Evolutionary conservation across 2,329 filamentous ascomycete genomes (phyloP).

Genomic region (Cylindrodendrum hubeiense): DNA sequence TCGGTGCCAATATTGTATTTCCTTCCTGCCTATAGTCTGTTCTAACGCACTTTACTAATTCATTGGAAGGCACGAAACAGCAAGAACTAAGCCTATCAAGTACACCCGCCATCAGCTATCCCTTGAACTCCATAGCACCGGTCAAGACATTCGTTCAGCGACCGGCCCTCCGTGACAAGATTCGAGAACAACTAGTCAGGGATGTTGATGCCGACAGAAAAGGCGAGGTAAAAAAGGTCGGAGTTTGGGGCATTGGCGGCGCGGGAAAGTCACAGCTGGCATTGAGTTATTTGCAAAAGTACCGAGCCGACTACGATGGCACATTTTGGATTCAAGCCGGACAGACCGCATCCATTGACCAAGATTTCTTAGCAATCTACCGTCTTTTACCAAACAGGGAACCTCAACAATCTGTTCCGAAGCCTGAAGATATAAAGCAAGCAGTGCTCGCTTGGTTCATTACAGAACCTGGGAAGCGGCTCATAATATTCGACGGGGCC

Average conservation of each 20-base stretch:
- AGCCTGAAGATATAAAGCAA: neutral
- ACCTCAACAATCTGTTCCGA: neutral
- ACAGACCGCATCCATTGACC: neutral
- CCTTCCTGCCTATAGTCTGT: too few species aligned
- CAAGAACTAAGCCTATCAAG: too few species aligned
- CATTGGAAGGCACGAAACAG: too few species aligned
- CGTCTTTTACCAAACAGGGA: neutral
- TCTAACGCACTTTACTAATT: too few species aligned
- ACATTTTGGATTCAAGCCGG: neutral
- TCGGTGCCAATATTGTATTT: too few species aligned
- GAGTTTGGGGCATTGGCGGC: neutral
- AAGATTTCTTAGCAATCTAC: neutral
- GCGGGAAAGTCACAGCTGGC: conserved; percentile 1
- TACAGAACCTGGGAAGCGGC: neutral
- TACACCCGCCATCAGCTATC: too few species aligned
- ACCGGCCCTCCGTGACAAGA: neutral
- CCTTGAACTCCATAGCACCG: neutral
- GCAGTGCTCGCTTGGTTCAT: neutral
- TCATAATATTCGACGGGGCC: neutral
- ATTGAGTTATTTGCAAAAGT: neutral
- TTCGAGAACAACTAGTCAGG: neutral
- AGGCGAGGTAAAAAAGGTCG: neutral
- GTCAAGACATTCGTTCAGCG: neutral
- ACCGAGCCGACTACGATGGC: neutral
- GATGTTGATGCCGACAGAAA: neutral